phyloP scores from a whole-genome alignment of 805 yeast species.

The Wickerhamomyces pijperi region DNA sequence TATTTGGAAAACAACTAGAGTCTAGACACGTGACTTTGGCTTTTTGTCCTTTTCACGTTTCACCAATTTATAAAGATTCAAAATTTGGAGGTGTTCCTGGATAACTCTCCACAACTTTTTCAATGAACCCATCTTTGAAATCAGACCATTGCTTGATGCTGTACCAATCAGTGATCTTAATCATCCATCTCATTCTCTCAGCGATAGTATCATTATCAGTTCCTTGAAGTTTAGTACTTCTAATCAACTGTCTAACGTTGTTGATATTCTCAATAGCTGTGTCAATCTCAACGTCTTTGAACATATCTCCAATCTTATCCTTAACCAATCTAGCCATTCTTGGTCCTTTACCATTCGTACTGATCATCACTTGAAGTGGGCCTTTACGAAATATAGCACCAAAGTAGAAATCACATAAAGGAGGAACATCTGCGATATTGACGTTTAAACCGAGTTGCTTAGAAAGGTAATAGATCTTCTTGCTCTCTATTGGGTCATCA shows the following conservation, averaged over 20 bases:
- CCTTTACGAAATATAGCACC: slow-evolving; percentile 71
- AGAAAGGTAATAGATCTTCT: slow-evolving; percentile 41
- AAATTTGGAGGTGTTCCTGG: slow-evolving; percentile 38
- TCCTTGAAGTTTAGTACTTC: slow-evolving; percentile 31
- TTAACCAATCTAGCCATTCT: slow-evolving; percentile 57
- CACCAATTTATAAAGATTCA: background rate
- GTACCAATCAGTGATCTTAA: slow-evolving; percentile 48
- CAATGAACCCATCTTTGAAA: slow-evolving; percentile 18
- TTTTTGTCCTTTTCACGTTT: too few species aligned
- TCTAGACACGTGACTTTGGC: too few species aligned
- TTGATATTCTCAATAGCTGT: slow-evolving; percentile 54
- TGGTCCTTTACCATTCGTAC: slow-evolving; percentile 78
- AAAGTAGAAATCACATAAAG: slow-evolving; percentile 76
- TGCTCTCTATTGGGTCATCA: slow-evolving; percentile 54
- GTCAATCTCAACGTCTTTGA: slow-evolving; percentile 31
- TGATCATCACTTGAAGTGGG: slow-evolving; percentile 66
- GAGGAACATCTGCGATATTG: slow-evolving; percentile 78
- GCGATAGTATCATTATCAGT: slow-evolving; percentile 38
- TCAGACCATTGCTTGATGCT: slow-evolving; percentile 49
- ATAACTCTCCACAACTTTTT: slow-evolving; percentile 31
- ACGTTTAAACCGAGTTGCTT: slow-evolving; percentile 42
- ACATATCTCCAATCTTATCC: slow-evolving; percentile 34
- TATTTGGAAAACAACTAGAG: too few species aligned
- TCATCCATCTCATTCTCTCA: slow-evolving; percentile 63
- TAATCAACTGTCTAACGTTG: slow-evolving; percentile 35